Evolutionary conservation across 2,329 filamentous ascomycete genomes (phyloP), one percentile per base, ranked within the genome.

Genomic region (Mollisiaceae sp.): DNA sequence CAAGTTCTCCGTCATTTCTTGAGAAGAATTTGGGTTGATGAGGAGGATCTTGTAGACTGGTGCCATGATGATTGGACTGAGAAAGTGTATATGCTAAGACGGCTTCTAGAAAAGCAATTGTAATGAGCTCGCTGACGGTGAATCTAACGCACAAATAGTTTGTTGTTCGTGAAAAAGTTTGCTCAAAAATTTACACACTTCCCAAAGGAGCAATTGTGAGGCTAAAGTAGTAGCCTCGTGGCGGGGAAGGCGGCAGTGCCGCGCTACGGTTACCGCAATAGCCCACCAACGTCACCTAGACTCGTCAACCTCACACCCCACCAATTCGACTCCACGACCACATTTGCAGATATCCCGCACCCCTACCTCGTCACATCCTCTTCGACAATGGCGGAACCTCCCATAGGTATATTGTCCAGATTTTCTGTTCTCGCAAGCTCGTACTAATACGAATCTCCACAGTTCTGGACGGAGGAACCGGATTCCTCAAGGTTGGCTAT

Each of bases 401-500:
- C 76, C 68, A 77, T 77, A 71, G 76, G 76, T 77, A 75, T 24
- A 22, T 61, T 12, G 55, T 9, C 50, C 14, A 18, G 9, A 35
- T 24, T 32, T 35, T 35, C 35, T 6, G 11, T 47, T 43, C 2
- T 20, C 24, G n/a, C 20, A 41, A 22, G 20, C 8, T 32, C 41
- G 39, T 68, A 63, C 71, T 75, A 63, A 75, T 59, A 27, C 55
- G 50, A 67, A 64, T 63, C 22, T 36, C 8, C 60, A 60, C 78
- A 98, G 95, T 99, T 79, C 94, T 99, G 86, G 95, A 99, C 86
- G 95, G 95, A 86, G 95, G 95, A 82, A 99, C 95, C 78, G 95
- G 95, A 82, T 99, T 99, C 86, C 91, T 99, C 81, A 99, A 99
- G 83, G 95, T 97, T 82, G 95, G 95, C 80, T 99, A 98, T 84